A percentile compares a stretch with the other conserved stretches of the same genome.
Evolutionary conservation across 1,284 basidiomycete genomes (phyloP).

Genomic region (Microbotryum saponariae): DNA sequence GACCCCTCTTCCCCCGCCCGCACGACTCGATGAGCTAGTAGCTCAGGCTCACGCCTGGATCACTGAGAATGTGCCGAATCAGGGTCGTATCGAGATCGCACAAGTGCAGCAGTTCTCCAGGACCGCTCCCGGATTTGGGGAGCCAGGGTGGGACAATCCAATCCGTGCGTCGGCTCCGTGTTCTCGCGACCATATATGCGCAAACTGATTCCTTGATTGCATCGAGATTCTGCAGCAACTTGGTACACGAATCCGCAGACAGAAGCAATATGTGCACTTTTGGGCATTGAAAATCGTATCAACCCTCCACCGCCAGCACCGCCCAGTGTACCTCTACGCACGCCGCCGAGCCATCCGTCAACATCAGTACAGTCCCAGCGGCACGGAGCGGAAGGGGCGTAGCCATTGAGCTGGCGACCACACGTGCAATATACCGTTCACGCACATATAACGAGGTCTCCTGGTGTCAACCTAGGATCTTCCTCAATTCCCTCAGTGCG

Average conservation of each 20-base stretch:
- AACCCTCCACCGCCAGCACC: constrained; percentile 44
- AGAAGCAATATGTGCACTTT: constrained; percentile 68
- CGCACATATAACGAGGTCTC: no score
- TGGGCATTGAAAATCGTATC: constrained; percentile 72
- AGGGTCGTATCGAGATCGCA: constrained; percentile 46
- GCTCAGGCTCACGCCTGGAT: constrained; percentile 62
- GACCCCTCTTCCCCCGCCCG: constrained; percentile 52
- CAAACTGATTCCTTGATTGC: constrained; percentile 38
- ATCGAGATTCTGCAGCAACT: constrained; percentile 48
- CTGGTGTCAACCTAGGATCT: constrained; percentile 52
- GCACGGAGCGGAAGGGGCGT: no score
- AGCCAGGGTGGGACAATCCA: constrained; percentile 34
- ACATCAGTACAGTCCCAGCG: no score
- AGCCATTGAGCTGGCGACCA: no score
- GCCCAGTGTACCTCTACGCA: no score
- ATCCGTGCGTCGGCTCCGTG: not conserved
- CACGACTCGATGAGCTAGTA: constrained; percentile 52
- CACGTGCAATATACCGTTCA: no score
- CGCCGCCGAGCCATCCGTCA: no score
- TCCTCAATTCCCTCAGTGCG: constrained; percentile 71
- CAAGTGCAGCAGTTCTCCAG: constrained; percentile 62
- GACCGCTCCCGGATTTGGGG: constrained; percentile 59
- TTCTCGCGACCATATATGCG: no score
- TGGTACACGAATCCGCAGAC: constrained; percentile 89
- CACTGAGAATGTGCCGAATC: constrained; percentile 47